Evolutionary conservation across 148 eudicot genomes (phyloP).

Genomic region (Rhododendron vialii): DNA sequence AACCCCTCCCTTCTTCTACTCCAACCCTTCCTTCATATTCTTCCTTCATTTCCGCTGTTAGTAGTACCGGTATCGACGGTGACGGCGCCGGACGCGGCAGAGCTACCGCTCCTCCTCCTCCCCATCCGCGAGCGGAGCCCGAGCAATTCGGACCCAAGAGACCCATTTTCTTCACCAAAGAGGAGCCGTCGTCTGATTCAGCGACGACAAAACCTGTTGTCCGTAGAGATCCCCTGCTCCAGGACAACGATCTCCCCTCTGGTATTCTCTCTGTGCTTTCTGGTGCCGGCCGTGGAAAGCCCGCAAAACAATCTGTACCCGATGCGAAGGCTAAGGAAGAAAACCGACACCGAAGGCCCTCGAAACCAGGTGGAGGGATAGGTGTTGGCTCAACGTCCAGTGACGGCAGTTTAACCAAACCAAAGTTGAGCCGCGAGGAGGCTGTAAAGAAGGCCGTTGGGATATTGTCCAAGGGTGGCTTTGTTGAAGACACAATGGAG

Average conservation of each 20-base stretch:
- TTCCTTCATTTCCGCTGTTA: slow-evolving; percentile 21
- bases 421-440: slow-evolving; percentile 32
- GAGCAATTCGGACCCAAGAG: slow-evolving; percentile 23
- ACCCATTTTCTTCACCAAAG: slow-evolving; percentile 35
- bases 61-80: slow-evolving; percentile 8
- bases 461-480: slow-evolving; percentile 12
- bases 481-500: slow-evolving; percentile 1
- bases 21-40: slow-evolving; percentile 36
- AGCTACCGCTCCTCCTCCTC: slow-evolving; percentile 22
- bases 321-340: slow-evolving; percentile 30
- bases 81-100: slow-evolving; percentile 38
- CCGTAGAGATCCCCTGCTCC: slow-evolving; percentile 14
- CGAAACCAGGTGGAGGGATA: slow-evolving; percentile 3
- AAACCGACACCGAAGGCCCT: slow-evolving; percentile 52
- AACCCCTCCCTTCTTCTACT: slow-evolving; percentile 29
- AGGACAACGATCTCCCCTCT: slow-evolving; percentile 26
- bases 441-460: slow-evolving; percentile 29
- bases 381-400: background rate
- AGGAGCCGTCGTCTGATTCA: slow-evolving; percentile 1
- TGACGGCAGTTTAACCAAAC: background rate
- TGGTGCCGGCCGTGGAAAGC: slow-evolving; percentile 61
- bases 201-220: background rate
- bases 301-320: slow-evolving; percentile 4
- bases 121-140: slow-evolving; percentile 8
- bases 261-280: slow-evolving; percentile 28